Conservation (phyloP, 495 filamentous ascomycete species). For the Lentithecium fluviatile region DNA sequence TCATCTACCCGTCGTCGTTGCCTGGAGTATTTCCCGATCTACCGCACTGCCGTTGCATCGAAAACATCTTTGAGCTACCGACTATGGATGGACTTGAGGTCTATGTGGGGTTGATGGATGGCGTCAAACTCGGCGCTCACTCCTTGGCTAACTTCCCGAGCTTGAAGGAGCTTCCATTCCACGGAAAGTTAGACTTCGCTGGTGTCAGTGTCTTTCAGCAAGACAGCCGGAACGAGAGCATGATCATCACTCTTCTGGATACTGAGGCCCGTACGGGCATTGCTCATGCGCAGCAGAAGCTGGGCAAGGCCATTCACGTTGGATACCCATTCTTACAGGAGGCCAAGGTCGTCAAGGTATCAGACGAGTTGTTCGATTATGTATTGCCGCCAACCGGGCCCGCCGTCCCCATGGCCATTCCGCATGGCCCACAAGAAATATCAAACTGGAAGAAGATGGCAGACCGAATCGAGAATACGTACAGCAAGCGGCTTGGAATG, state of each 20-base stretch:
- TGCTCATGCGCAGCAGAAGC: conserved; percentile 69
- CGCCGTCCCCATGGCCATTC: conserved; percentile 57
- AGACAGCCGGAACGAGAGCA: conserved; percentile 94
- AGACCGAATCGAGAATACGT: conserved; percentile 73
- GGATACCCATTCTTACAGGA: conserved; percentile 97
- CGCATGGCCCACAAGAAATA: conserved; percentile 77
- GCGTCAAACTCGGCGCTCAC: conserved; percentile 73
- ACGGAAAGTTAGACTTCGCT: conserved; percentile 78
- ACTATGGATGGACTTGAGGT: conserved; percentile 87
- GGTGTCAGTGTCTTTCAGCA: conserved; percentile 96
- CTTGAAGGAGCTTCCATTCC: conserved; percentile 77
- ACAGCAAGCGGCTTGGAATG: conserved; percentile 87
- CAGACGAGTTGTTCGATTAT: conserved; percentile 93
- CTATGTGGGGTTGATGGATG: conserved; percentile 81
- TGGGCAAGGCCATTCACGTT: conserved; percentile 84
- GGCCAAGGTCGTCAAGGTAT: conserved; percentile 81
- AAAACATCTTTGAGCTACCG: conserved; percentile 93
- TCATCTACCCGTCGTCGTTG: conserved; percentile 78
- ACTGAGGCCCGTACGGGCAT: conserved; percentile 67
- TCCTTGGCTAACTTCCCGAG: conserved; percentile 92
- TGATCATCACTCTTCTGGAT: conserved; percentile 81
- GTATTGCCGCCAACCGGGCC: conserved; percentile 60
- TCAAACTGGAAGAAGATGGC: conserved; percentile 81
- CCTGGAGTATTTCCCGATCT: conserved; percentile 91
- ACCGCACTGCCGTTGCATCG: conserved; percentile 79